Evolutionary conservation across 2,329 filamentous ascomycete genomes (phyloP).

Genomic region (Trichoderma sp.): DNA sequence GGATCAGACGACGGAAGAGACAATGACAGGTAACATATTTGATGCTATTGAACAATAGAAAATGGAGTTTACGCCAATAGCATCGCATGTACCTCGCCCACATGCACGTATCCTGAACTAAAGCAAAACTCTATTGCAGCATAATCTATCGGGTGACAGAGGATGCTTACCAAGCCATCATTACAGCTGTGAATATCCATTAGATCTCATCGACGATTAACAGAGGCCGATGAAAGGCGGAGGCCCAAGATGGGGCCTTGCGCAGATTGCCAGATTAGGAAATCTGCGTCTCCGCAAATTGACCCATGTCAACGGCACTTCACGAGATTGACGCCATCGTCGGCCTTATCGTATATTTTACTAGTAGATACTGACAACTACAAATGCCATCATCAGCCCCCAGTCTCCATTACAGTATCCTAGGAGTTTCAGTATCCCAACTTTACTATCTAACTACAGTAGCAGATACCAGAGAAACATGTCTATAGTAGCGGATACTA

Average conservation of each 20-base stretch:
- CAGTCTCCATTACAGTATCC: neutral
- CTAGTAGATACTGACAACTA: no score
- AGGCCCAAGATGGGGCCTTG: neutral
- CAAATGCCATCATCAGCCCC: neutral
- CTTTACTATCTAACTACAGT: no score
- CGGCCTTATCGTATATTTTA: no score
- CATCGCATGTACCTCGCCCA: neutral
- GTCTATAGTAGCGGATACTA: no score
- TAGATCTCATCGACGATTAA: neutral
- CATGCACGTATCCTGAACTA: neutral
- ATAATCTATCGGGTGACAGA: neutral
- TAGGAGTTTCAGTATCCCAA: no score
- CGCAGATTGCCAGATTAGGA: neutral
- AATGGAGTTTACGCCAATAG: neutral
- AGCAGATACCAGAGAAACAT: no score
- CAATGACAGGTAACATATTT: neutral
- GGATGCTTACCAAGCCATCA: neutral
- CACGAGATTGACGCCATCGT: neutral
- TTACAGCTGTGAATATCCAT: neutral
- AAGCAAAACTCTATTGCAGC: neutral
- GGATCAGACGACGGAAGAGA: neutral
- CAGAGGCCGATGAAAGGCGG: neutral
- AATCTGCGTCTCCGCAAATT: neutral
- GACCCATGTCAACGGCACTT: neutral
- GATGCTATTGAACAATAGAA: neutral